Evolutionary conservation across 1,284 basidiomycete species (phyloP).

Genomic region (Cryptococcus maquisensis): DNA sequence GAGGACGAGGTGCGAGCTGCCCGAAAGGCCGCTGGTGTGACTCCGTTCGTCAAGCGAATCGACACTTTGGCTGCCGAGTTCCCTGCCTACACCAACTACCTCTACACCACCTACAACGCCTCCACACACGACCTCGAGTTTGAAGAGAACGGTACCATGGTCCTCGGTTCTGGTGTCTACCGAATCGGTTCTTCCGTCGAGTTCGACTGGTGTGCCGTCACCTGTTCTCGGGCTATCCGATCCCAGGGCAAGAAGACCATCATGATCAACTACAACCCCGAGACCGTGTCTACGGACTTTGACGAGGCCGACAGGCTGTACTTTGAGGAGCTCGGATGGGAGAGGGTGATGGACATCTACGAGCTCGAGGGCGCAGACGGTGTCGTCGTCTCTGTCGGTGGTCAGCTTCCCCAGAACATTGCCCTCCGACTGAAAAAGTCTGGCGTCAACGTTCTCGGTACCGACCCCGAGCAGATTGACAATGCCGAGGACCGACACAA

Average conservation of each 20-base stretch:
- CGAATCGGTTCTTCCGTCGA: slow-evolving; percentile 97
- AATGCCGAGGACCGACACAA: slow-evolving; percentile 98
- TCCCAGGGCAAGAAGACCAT: slow-evolving; percentile 91
- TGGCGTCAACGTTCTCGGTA: slow-evolving; percentile 91
- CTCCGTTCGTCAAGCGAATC: slow-evolving; percentile 98
- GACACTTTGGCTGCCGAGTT: slow-evolving; percentile 99
- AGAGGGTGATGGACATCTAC: slow-evolving; percentile 99
- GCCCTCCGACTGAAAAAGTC: slow-evolving; percentile 88
- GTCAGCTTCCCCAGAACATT: slow-evolving; percentile 98
- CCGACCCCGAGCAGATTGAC: slow-evolving; percentile 92
- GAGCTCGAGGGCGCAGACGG: slow-evolving; percentile 90
- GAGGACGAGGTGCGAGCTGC: slow-evolving; percentile 69
- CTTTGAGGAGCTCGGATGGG: slow-evolving; percentile 97
- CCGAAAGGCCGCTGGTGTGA: slow-evolving; percentile 82
- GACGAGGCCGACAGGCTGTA: slow-evolving; percentile 98
- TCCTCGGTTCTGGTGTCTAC: slow-evolving; percentile 98
- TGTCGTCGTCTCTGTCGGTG: slow-evolving; percentile 94
- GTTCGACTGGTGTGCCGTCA: slow-evolving; percentile 99
- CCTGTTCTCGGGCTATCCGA: slow-evolving; percentile 86
- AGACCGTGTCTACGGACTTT: slow-evolving; percentile 98
- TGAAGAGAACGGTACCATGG: slow-evolving; percentile 96
- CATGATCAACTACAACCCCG: slow-evolving; percentile 99
- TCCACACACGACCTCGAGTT: slow-evolving; percentile 94
- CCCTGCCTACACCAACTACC: slow-evolving; percentile 98
- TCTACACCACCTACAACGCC: slow-evolving; percentile 99